phyloP scores from a whole-genome alignment of 2,329 filamentous ascomycete species.

The Fusarium siculi region DNA sequence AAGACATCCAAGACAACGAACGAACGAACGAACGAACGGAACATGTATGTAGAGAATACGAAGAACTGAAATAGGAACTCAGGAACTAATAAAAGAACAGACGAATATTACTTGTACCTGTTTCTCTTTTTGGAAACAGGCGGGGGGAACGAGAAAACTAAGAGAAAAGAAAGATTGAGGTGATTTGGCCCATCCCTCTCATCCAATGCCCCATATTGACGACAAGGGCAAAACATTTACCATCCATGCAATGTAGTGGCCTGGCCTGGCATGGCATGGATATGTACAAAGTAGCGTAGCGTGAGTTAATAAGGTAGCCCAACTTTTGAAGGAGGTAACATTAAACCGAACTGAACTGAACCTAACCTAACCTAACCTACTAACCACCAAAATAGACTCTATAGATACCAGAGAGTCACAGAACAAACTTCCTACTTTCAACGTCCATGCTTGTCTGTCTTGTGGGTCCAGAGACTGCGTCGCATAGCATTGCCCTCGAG shows the following conservation, averaged over 20 bases:
- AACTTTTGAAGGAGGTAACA: conserved; percentile 24
- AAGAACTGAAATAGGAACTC: conserved; percentile 13
- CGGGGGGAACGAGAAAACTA: conserved; percentile 17
- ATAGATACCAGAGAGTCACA: neutral
- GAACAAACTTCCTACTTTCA: conserved; percentile 19
- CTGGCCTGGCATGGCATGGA: conserved; percentile 30
- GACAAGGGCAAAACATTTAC: conserved; percentile 31
- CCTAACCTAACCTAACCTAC: conserved; percentile 3
- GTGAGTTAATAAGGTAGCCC: neutral
- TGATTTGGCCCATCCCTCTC: conserved; percentile 9
- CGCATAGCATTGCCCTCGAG: neutral
- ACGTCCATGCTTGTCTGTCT: conserved; percentile 6
- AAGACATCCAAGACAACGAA: neutral
- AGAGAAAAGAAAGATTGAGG: conserved; percentile 18
- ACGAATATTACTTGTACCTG: neutral
- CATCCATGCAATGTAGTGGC: conserved; percentile 34
- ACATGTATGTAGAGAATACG: conserved; percentile 1
- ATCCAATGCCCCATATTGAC: conserved; percentile 32
- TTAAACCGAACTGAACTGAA: neutral
- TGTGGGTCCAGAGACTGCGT: conserved; percentile 23
- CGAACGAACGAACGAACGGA: neutral
- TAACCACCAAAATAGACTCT: conserved; percentile 2
- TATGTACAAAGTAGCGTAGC: conserved; percentile 20
- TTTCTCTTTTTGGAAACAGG: neutral
- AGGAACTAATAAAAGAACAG: conserved; percentile 11